Evolutionary conservation across 495 filamentous ascomycete species (phyloP).

Genomic region (Xylaria telfairii): DNA sequence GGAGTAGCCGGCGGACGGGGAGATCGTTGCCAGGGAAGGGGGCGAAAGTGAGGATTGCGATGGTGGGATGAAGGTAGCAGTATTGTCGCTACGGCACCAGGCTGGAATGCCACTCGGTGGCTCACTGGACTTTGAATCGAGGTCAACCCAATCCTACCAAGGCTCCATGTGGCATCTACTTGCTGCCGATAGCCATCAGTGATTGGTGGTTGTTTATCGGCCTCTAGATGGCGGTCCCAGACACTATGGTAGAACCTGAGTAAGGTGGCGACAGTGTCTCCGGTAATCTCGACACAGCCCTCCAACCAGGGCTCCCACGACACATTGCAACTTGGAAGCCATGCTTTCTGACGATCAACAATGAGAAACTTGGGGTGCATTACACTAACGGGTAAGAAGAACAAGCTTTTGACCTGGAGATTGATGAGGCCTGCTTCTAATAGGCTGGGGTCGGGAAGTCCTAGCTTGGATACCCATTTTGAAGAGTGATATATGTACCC

Average conservation of each 20-base stretch:
- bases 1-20: constrained; percentile 65
- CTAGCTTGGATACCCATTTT: constrained; percentile 62
- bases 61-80: constrained; percentile 75
- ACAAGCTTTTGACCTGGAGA: constrained; percentile 70
- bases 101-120: constrained; percentile 15
- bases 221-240: constrained; percentile 53
- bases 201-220: constrained; percentile 21
- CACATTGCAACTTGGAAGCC: constrained; percentile 74
- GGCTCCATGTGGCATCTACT: constrained; percentile 12
- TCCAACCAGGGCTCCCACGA: constrained; percentile 81
- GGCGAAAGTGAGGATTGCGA: constrained; percentile 60
- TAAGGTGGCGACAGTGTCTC: constrained; percentile 60
- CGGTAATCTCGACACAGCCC: constrained; percentile 66
- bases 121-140: constrained; percentile 26
- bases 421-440: constrained; percentile 62
- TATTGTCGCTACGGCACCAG: constrained; percentile 49
- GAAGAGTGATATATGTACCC: constrained; percentile 64
- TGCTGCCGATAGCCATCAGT: neutral
- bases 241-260: constrained; percentile 63
- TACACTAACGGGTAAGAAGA: constrained; percentile 74
- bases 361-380: constrained; percentile 81
- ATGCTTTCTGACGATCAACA: constrained; percentile 65
- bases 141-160: constrained; percentile 22
- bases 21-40: constrained; percentile 51
- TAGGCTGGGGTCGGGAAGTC: constrained; percentile 59